Base-by-base conservation (phyloP, 805 yeast genomes). In the Hanseniaspora meyeri region DNA sequence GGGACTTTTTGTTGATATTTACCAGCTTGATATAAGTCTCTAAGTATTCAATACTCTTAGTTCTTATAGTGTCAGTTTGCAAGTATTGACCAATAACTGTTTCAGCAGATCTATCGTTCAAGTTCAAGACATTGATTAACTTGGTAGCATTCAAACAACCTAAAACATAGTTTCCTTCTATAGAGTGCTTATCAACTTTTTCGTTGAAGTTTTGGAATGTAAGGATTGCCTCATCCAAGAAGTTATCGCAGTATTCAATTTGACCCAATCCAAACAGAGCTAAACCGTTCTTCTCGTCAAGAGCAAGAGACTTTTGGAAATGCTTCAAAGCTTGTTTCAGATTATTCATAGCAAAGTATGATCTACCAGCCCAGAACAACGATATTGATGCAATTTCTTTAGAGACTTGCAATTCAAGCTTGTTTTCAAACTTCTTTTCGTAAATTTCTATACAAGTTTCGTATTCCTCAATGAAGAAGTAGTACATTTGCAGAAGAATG, bases 201-300 rank as follows among this genome's bases (percentile, higher is more conserved):
- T 87, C 83, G 63, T 82, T 77, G 47, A 87, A 73, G 47, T 79
- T 78, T 66, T 91, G 97, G 64, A 87, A 85, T 0, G 95, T 81
- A 60, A 90, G 76, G 61, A 85, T 80, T 12, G 97, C 93, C 66
- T 90, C 97, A 63, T 87, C 89, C 11, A 78, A 66, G 43, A 85
- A 79, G 49, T 82, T 83, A 65, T 90, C 82, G 54, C 81, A 76
- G 55, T 84, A 77, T 65, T 88, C 89, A 1, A 95, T 78, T 67
- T 88, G 95, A 1, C 95, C 96, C 58, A 85, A 76, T 34, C 96
- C 97, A 56, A 90, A 72, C 61, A 81, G 81, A 0, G 96, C 82
- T 20, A 85, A 74, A 3, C 83, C 64, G 62, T 86, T 86, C 50
- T 71, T 74, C 40, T 82, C 86, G 64, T 85, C 81, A 39, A 77